Evolutionary conservation across 139 green algal species (phyloP).

Genomic region (Pseudopediastrum boryanum): DNA sequence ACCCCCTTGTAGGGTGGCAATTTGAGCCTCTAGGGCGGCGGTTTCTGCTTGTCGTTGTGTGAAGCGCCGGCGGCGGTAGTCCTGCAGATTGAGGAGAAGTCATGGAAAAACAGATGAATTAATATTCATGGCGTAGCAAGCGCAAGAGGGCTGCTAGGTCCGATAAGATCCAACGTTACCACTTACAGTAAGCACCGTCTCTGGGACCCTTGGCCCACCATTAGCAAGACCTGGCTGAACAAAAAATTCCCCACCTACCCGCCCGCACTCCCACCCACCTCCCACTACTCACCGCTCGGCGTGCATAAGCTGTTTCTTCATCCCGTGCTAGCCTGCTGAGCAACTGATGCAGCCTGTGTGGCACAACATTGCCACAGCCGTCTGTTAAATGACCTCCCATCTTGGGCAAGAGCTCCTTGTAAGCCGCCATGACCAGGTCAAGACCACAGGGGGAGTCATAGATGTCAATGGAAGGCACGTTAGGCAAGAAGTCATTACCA

Average conservation of each 20-base stretch:
- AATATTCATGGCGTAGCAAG: neutral
- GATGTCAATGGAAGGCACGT: slow-evolving; percentile 90
- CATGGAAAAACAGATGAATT: neutral
- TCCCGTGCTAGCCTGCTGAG: slow-evolving; percentile 54
- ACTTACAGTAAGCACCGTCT: too few relatives aligned
- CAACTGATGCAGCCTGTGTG: slow-evolving; percentile 48
- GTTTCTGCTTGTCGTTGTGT: slow-evolving; percentile 15
- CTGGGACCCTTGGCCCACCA: too few relatives aligned
- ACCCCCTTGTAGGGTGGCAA: slow-evolving; percentile 5
- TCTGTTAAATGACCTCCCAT: slow-evolving; percentile 68
- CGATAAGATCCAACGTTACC: too few relatives aligned
- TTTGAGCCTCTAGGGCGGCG: neutral
- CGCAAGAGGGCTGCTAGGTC: too few relatives aligned
- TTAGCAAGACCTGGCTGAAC: too few relatives aligned
- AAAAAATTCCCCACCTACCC: too few relatives aligned
- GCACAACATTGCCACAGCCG: neutral
- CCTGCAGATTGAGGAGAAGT: slow-evolving; percentile 15
- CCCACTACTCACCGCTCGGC: slow-evolving; percentile 46
- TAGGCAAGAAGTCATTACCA: slow-evolving; percentile 93
- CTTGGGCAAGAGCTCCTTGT: slow-evolving; percentile 65
- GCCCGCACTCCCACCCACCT: neutral
- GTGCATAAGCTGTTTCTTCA: slow-evolving; percentile 61
- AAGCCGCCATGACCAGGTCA: slow-evolving; percentile 76
- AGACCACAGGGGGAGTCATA: slow-evolving; percentile 76
- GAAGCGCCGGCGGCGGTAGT: slow-evolving; percentile 38